A percentile compares a stretch with the other conserved stretches of the same genome.
These are phyloP conservation scores for Hemileccinum impolitum DNA, from an alignment of 768 basidiomycete genomes.

Conservation along the genomic window DNA sequence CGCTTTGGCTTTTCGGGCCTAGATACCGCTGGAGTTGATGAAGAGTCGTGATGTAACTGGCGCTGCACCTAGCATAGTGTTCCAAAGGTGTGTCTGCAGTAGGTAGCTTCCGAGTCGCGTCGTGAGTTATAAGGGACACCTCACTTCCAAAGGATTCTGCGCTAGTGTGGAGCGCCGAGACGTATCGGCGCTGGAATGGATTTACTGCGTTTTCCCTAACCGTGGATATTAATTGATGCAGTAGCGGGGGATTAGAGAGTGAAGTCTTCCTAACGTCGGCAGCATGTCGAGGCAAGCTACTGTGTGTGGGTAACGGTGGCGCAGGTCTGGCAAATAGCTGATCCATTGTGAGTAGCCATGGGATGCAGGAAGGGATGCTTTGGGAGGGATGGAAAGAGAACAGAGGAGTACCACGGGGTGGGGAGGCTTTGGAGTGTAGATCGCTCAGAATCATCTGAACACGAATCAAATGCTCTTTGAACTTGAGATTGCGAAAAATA, in stretches of 20 bases:
- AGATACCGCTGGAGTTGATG: background rate
- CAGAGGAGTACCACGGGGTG: background rate
- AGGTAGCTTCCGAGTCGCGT: background rate
- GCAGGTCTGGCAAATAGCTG: background rate
- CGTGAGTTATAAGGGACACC: background rate
- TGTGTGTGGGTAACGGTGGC: background rate
- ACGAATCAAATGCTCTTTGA: slow-evolving; percentile 2
- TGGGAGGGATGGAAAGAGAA: background rate
- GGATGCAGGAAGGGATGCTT: background rate
- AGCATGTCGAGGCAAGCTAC: background rate
- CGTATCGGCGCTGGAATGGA: background rate
- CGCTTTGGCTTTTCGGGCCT: slow-evolving; percentile 11
- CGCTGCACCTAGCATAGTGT: slow-evolving; percentile 2
- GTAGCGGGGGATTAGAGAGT: background rate
- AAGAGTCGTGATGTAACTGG: background rate
- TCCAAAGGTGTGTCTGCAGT: background rate
- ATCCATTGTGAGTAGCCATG: background rate
- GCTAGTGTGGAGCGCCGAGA: background rate
- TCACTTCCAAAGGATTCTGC: background rate
- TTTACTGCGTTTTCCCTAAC: background rate
- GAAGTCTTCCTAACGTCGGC: background rate
- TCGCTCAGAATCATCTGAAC: background rate
- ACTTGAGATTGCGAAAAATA: slow-evolving; percentile 11
- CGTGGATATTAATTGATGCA: background rate
- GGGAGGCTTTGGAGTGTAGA: background rate